Evolutionary conservation across 306 rosid species (phyloP).

Genomic region (Ammopiptanthus mongolicus): DNA sequence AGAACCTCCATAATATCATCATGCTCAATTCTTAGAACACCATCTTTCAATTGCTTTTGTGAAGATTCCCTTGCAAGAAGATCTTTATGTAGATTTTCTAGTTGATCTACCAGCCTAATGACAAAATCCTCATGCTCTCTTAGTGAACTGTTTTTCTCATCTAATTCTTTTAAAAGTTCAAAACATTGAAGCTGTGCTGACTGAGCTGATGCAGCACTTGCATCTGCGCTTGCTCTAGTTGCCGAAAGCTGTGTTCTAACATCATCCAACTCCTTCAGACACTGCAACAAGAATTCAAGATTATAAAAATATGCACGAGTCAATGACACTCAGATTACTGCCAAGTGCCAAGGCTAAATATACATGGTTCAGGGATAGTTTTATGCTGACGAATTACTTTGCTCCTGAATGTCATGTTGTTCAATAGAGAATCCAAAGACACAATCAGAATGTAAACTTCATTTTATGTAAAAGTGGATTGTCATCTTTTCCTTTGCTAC

Average conservation of each 20-base stretch:
- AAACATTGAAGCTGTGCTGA: slow-evolving; percentile 69
- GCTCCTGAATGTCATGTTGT: background rate
- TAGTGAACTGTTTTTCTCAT: slow-evolving; percentile 59
- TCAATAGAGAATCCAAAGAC: background rate
- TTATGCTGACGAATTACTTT: background rate
- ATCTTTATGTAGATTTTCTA: slow-evolving; percentile 74
- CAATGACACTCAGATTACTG: background rate
- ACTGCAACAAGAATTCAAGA: slow-evolving; percentile 42
- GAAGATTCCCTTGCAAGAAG: slow-evolving; percentile 82
- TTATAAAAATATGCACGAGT: background rate
- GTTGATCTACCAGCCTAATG: slow-evolving; percentile 64
- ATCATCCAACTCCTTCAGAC: slow-evolving; percentile 71
- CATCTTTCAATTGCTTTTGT: slow-evolving; percentile 84
- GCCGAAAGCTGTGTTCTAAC: slow-evolving; percentile 59
- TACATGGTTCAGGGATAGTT: background rate
- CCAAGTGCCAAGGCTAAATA: background rate
- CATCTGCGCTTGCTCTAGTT: slow-evolving; percentile 74
- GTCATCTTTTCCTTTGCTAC: background rate
- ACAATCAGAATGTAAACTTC: background rate
- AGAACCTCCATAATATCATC: slow-evolving; percentile 81
- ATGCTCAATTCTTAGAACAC: slow-evolving; percentile 68
- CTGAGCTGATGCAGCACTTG: slow-evolving; percentile 83
- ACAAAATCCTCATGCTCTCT: slow-evolving; percentile 80
- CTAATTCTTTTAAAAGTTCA: slow-evolving; percentile 66
- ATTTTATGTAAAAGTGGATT: background rate